Evolutionary conservation across 163 green algal genomes (phyloP), one percentile per base, ranked within the genome.

Genomic region (Scenedesmus sp.): DNA sequence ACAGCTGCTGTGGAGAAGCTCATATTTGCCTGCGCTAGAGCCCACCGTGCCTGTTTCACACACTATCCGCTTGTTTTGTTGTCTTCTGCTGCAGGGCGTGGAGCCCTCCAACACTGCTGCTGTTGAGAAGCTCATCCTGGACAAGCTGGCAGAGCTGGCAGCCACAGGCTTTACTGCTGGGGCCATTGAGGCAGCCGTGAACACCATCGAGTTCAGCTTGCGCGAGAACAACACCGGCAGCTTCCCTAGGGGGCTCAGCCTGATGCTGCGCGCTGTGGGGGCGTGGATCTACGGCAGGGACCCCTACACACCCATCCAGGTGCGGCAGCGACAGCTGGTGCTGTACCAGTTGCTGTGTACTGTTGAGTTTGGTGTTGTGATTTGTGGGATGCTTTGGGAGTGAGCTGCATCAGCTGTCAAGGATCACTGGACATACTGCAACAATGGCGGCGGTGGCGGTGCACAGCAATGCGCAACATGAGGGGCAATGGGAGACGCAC

Each of bases 161-260:
- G 93, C 96, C 76, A 67, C 94, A 88, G 91, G 89, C 15, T 99
- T 99, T 94, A 95, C 92, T 23, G 59, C 95, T 57, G 94, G 94
- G 3, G 96, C 98, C 23, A 95, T 99, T 70, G 98, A 99, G 95
- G 98, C 98, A 5, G 97, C 97, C 4, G 92, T 99, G 73, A 99
- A 99, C 97, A 99, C 97, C 57, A 99, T 99, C 90, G 98, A 99
- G 95, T 99, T 99, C 94, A 95, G 91, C 85, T 95, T 99, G 87
- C 96, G 98, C 18, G 98, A 99, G 95, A 99, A 99, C 97, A 99
- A 99, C 96, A 99, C 98, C 2, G 98, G 98, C 86, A 94, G 94
- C 88, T 99, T 99, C 96, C 98, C 98, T 12, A 96, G 98, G 52
- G 98, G 98, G 3, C 96, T 99, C 6, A 97, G 94, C 26, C 96